Evolutionary conservation across 441 rosid genomes (phyloP).

Genomic region (Jatropha multifida): DNA sequence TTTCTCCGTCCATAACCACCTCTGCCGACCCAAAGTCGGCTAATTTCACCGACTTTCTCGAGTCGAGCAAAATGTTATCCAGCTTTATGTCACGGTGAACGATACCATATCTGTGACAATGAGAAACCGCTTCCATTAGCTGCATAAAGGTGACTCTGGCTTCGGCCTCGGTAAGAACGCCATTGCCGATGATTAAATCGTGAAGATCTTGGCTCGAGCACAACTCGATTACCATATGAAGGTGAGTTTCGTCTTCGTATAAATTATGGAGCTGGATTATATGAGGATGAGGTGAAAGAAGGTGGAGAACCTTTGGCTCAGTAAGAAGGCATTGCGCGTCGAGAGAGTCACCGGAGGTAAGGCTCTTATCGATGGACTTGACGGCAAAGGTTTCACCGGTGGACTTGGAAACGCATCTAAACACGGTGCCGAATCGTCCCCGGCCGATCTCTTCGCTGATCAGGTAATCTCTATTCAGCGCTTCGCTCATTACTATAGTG

Average conservation of each 20-base stretch:
- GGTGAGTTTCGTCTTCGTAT: constrained; percentile 50
- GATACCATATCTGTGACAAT: constrained; percentile 58
- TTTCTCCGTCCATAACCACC: constrained; percentile 28
- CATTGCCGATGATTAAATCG: constrained; percentile 29
- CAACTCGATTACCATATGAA: constrained; percentile 58
- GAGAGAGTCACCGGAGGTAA: constrained; percentile 56
- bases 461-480: constrained; percentile 43
- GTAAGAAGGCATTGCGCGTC: constrained; percentile 55
- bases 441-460: constrained; percentile 60
- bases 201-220: constrained; percentile 52
- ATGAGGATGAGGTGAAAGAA: constrained; percentile 53
- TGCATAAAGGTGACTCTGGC: constrained; percentile 40
- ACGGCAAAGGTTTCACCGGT: constrained; percentile 47
- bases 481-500: constrained; percentile 40
- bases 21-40: constrained; percentile 73
- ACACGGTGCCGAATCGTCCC: constrained; percentile 63
- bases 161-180: constrained; percentile 37
- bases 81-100: constrained; percentile 72
- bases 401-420: constrained; percentile 34
- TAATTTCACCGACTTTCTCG: constrained; percentile 32
- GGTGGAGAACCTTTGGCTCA: constrained; percentile 56
- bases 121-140: constrained; percentile 44
- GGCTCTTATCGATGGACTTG: constrained; percentile 56
- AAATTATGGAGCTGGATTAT: constrained; percentile 35
- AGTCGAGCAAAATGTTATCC: constrained; percentile 55